Base-by-base conservation (phyloP, 1,139 yeast species). In the Arxiozyma slooffiae region DNA sequence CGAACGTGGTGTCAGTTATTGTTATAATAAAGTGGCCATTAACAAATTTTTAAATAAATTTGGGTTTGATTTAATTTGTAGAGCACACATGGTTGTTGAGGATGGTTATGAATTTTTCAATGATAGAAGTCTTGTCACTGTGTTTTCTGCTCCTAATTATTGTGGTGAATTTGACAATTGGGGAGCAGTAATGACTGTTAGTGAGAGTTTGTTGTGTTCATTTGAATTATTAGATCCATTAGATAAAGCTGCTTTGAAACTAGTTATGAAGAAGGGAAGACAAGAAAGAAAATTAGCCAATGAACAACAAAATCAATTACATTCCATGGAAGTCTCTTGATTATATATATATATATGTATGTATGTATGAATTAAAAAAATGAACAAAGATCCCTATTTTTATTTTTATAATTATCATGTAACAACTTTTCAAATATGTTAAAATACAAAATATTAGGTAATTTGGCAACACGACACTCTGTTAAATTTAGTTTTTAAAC, bases 11-110 rank as follows among this genome's bases (percentile, higher is more conserved):
- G 97, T 92, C 4, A 83, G 94, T n/a, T 92, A 89, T 68, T 94
- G 96, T 70, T 92, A 89, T 68, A 86, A 89, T 58, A 87, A 84
- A 68, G 88, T 87, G 44, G 97, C 97, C 34, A 89, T 92, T 58
- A 88, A 89, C 71, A 89, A 90, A 68, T 92, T 92, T 64, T 71
- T 92, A 51, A 77, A 82, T 55, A 82, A 86, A 61, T 92, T 90
- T 66, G 94, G 92, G 38, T 89, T 92, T 68, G 97, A 92, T 70
- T 76, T 92, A 58, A 96, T 92, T 42, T 92, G 96, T 67, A 79
- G 98, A 59, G 97, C 97, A 18, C 97, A 92, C 70, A 92, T 92
- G 97, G 97, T 92, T 57, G 97, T 92, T 24, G 97, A 92, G 66
- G 98, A 92, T 67, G 98, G 98, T 1, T 92, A 92, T 67, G 97